Conservation (phyloP, 2,329 filamentous ascomycete species). For the Geosmithia putterillii region DNA sequence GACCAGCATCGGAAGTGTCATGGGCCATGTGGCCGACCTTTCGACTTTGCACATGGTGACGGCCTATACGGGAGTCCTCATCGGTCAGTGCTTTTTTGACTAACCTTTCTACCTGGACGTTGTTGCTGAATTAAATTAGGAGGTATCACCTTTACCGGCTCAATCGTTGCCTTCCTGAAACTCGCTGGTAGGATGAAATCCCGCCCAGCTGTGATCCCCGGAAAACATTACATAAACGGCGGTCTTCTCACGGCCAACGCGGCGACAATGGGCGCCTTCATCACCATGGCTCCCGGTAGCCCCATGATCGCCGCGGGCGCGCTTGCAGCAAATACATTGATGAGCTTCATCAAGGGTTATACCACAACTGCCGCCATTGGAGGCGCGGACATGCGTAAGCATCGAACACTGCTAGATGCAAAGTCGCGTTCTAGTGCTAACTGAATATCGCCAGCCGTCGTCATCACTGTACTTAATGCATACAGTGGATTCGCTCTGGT, state of each 20-base stretch:
- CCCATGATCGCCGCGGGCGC: slow-evolving; percentile 70
- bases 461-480: slow-evolving; percentile 82
- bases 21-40: slow-evolving; percentile 58
- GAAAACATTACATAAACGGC: slow-evolving; percentile 63
- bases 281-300: slow-evolving; percentile 69
- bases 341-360: slow-evolving; percentile 78
- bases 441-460: slow-evolving; percentile 39
- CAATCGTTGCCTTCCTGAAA: slow-evolving; percentile 81
- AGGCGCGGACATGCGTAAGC: slow-evolving; percentile 75
- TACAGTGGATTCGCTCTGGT: slow-evolving; percentile 87
- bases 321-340: slow-evolving; percentile 59
- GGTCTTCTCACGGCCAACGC: slow-evolving; percentile 63
- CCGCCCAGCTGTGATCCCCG: slow-evolving; percentile 58
- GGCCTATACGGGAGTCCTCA: slow-evolving; percentile 75
- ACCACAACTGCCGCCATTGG: slow-evolving; percentile 83
- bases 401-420: no score
- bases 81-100: slow-evolving; percentile 32
- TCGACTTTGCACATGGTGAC: slow-evolving; percentile 75
- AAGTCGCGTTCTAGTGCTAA: neutral
- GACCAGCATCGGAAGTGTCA: slow-evolving; percentile 78
- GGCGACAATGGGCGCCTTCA: slow-evolving; percentile 73
- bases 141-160: slow-evolving; percentile 84
- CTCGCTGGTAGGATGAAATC: slow-evolving; percentile 75
- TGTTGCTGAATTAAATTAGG: slow-evolving; percentile 17
- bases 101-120: neutral